Evolutionary conservation across 1,284 basidiomycete genomes (phyloP), one percentile per base, ranked within the genome.

Genomic region (Ustilago cynodontis): DNA sequence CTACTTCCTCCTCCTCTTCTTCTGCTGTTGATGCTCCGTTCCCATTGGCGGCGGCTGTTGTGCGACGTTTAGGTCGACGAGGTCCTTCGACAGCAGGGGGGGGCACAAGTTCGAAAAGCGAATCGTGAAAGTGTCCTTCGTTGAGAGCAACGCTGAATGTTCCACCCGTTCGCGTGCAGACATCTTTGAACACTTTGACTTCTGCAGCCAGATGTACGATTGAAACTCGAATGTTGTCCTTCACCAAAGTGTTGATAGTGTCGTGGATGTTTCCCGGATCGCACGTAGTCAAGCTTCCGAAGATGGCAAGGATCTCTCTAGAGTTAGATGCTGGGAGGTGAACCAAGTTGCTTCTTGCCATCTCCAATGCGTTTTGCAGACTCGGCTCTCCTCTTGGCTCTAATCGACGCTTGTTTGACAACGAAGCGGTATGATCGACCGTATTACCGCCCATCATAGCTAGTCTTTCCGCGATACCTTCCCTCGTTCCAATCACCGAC

Each of bases 191-290:
- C 60, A 99, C 94, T 86, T 97, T 98, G 91, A 99, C 95, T 86
- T 99, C 96, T 9, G 97, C 97, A 0, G 84, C 82, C 92, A 93
- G 90, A 0, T 94, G 93, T 50, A 99, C 94, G 62, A 99, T 91
- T 13, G 93, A 94, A 62, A 98, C 93, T 54, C 95, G 92, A 66
- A 98, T 93, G 79, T 92, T 72, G 50, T 87, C 92, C 71, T 90
- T 90, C 58, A 94, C 89, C 71, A 95, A 94, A 6, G 90, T 89
- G 24, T 92, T 90, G 35, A 99, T 89, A 0, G 95, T 95, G 69
- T 95, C 92, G 82, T 97, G 94, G 68, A 99, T 95, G 79, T 97
- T 97, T 47, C 94, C 94, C 2, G 96, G 96, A 85, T 99, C 96
- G 84, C 94, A 95, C 0, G 94, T 98, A 0, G 96, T 98, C 43